Base-by-base conservation (phyloP, 768 basidiomycete genomes). In the Gymnopilus dilepis region DNA sequence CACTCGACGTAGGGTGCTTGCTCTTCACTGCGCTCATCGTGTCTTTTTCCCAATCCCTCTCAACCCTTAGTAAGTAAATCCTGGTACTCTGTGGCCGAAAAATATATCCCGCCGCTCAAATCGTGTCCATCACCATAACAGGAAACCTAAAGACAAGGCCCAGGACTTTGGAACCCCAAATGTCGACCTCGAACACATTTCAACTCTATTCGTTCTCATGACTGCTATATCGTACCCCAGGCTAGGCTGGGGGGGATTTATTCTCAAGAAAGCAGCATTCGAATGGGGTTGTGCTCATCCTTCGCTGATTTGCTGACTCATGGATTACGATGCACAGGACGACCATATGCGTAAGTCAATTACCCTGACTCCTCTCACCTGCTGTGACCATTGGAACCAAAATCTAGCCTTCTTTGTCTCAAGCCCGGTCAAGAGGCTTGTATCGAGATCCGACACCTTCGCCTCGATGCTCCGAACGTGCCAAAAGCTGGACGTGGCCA, bases 401-500 rank as follows among this genome's bases (percentile, higher is more conserved):
- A 50, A 31, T 50, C 47, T 50, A 50, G 26, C 47, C 47, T 50
- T 50, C 47, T 50, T 50, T 50, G 47, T 50, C 26, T 50, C 47
- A 50, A 31, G 47, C 26, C 12, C n/a, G 28, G 28, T 30, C 47
- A 50, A 50, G 28, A 7, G 26, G 31, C 47, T 50, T 7, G 17
- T 17, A 50, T 50, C 47, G 47, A 50, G 47, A 50, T 50, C 47
- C 47, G 47, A 17, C 2, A 2, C 34, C 28, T 50, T n/a, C 17
- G 17, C 47, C 47, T 28, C 47, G 47, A 17, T 50, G 47, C 47
- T 50, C 47, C 47, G 47, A 50, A 50, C 15, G 17, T 50, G 26
- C 28, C 28, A 19, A 22, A 50, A 12, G 26, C 30, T 48, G 26
- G 26, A 50, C 47, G 28, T 31, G 28, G 28, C 47, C 47, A 50